These are phyloP conservation scores for Phialophora chinensis DNA, from an alignment of 2,329 filamentous ascomycete species.

Conservation along the genomic window DNA sequence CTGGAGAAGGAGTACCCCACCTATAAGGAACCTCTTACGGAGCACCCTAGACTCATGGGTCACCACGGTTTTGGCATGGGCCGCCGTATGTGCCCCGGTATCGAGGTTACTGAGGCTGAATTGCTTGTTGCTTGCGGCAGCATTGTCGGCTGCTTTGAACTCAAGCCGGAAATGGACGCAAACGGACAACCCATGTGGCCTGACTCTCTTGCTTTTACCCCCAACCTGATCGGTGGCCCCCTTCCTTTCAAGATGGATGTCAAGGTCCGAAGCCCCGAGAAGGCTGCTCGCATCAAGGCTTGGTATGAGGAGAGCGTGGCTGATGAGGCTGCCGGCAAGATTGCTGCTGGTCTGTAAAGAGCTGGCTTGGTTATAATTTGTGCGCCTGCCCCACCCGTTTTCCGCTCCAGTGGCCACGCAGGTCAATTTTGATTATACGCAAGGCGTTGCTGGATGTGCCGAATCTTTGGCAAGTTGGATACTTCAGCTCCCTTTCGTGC, in stretches of 20 bases:
- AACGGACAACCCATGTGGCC: slow-evolving; percentile 39
- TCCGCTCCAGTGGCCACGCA: neutral
- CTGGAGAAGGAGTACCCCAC: slow-evolving; percentile 42
- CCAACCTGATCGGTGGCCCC: slow-evolving; percentile 40
- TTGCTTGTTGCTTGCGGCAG: slow-evolving; percentile 40
- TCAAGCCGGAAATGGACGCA: slow-evolving; percentile 36
- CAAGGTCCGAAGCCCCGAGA: slow-evolving; percentile 37
- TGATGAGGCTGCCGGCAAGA: slow-evolving; percentile 38
- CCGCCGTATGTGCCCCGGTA: slow-evolving; percentile 42
- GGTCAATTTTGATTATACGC: slow-evolving; percentile 15
- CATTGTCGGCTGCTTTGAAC: slow-evolving; percentile 40
- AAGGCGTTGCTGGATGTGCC: slow-evolving; percentile 23
- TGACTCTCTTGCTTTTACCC: slow-evolving; percentile 37
- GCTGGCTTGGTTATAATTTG: slow-evolving; percentile 2
- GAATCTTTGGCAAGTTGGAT: slow-evolving; percentile 9
- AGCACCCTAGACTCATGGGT: slow-evolving; percentile 42
- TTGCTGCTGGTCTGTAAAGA: slow-evolving; percentile 30
- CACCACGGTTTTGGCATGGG: slow-evolving; percentile 42
- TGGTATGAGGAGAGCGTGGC: slow-evolving; percentile 40
- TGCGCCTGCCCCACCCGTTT: neutral
- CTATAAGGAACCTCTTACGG: slow-evolving; percentile 43
- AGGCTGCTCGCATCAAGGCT: slow-evolving; percentile 38
- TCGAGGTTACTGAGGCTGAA: slow-evolving; percentile 41
- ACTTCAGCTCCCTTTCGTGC: neutral
- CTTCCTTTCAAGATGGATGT: slow-evolving; percentile 42